These are phyloP conservation scores for Lupinus albus DNA, from an alignment of 306 rosid genomes.

Conservation along the genomic window DNA sequence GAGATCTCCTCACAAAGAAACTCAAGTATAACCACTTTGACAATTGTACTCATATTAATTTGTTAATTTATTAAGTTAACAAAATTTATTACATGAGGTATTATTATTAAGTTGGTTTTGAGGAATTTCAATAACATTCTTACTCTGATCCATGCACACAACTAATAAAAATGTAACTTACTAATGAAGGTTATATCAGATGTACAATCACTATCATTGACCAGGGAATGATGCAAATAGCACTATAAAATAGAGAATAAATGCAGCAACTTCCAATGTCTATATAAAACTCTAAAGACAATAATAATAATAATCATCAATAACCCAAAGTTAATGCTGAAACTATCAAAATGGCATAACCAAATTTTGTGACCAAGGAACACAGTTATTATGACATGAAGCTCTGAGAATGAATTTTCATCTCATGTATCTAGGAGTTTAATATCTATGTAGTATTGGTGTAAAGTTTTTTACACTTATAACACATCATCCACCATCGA, in stretches of 20 bases:
- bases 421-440: too few relatives aligned
- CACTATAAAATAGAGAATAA: conserved; percentile 1
- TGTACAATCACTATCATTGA: neutral
- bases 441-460: too few relatives aligned
- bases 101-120: too few relatives aligned
- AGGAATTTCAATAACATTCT: too few relatives aligned
- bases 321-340: neutral
- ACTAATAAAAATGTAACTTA: conserved; percentile 4
- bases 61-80: too few relatives aligned
- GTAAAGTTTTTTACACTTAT: too few relatives aligned
- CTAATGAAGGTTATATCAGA: conserved; percentile 2
- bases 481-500: too few relatives aligned
- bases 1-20: too few relatives aligned
- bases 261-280: conserved; percentile 22
- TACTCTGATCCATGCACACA: neutral
- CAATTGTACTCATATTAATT: too few relatives aligned
- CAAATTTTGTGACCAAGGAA: conserved; percentile 1
- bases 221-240: neutral
- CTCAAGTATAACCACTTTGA: too few relatives aligned
- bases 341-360: conserved; percentile 11
- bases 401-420: neutral
- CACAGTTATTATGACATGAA: conserved; percentile 2
- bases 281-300: conserved; percentile 1
- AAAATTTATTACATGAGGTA: too few relatives aligned
- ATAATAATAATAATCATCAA: conserved; percentile 10